Percentiles rank a stretch among this genome's conserved stretches.
Evolutionary conservation across 2,329 filamentous ascomycete genomes (phyloP).

Genomic region (Niveomyces coronatus): DNA sequence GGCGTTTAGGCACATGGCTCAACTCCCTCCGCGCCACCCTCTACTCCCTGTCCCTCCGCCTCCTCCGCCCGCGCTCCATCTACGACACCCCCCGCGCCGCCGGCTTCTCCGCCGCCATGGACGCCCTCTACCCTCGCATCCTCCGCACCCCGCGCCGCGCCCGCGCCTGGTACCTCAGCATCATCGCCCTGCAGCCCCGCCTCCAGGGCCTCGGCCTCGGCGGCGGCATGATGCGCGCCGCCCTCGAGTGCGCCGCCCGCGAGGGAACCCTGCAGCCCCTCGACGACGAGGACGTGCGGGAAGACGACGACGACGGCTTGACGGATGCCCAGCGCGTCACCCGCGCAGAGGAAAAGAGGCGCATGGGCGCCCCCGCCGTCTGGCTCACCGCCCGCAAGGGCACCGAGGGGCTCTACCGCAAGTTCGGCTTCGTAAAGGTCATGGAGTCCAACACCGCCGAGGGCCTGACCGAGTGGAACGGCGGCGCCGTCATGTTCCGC

Average conservation of each 20-base stretch:
- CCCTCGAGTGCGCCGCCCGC: constrained; percentile 19
- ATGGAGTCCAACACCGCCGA: constrained; percentile 26
- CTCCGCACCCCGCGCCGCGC: constrained; percentile 19
- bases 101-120: constrained; percentile 19
- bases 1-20: constrained; percentile 18
- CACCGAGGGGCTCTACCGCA: constrained; percentile 22
- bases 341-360: no score
- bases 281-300: not conserved
- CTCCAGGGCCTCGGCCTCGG: constrained; percentile 24
- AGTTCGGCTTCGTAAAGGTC: constrained; percentile 24
- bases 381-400: constrained; percentile 21
- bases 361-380: no score
- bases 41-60: constrained; percentile 15
- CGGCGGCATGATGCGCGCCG: constrained; percentile 20
- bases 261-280: constrained; percentile 13
- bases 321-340: not conserved
- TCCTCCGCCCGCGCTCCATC: constrained; percentile 16
- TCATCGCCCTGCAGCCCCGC: constrained; percentile 21
- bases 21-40: constrained; percentile 16
- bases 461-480: constrained; percentile 25
- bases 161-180: constrained; percentile 26
- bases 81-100: constrained; percentile 14
- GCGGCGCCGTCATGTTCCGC: constrained; percentile 26
- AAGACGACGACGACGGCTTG: not conserved
- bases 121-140: constrained; percentile 16